Base-by-base conservation (phyloP, 345 rosid genomes). In the Kandelia obovata region DNA sequence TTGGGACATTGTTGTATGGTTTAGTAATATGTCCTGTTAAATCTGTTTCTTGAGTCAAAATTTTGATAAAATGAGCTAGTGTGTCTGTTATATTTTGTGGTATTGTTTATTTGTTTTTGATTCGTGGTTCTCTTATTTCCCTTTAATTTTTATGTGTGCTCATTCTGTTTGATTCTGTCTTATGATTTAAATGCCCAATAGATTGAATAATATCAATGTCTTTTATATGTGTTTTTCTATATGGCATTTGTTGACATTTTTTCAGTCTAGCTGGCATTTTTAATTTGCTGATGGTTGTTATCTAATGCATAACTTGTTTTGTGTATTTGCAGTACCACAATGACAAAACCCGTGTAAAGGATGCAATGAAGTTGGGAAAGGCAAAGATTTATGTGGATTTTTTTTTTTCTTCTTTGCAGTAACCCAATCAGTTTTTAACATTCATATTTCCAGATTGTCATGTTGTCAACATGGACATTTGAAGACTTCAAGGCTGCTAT, bases 401-500 rank as follows among this genome's bases (percentile, higher is more conserved):
- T 20, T 37, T 43, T 11, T 39, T 72, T 39, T 58, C 15, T 47
- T 63, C 46, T 23, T 62, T n/a, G 2, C 59, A 13, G 51, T 53
- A 23, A 6, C 62, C 72, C 35, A 49, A 53, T 70, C 19, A 46
- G 64, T 35, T 69, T 71, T 46, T 69, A 57, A 53, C 31, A 21
- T 27, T 78, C 71, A 66, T 55, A 64, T 47, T 51, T 61, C 52
- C 81, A 95, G 99, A 75, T 92, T 35, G 68, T 79, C 25, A 39
- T 90, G 78, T 64, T 82, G 39, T 71, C 88, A 61, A 76, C 85
- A 19, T 92, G 94, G 97, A 60, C 83, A 43, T 79, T 86, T 74
- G 98, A 87, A 79, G 96, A 92, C 67, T 95, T 95, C 72, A 84
- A 84, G 81, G 77, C 82, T 76, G 84, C 89, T 67, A 35, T 92